Percentiles rank a stretch among this genome's conserved stretches.
These are phyloP conservation scores for Exophiala xenobiotica DNA, from an alignment of 2,329 filamentous ascomycete genomes.

Conservation along the genomic window DNA sequence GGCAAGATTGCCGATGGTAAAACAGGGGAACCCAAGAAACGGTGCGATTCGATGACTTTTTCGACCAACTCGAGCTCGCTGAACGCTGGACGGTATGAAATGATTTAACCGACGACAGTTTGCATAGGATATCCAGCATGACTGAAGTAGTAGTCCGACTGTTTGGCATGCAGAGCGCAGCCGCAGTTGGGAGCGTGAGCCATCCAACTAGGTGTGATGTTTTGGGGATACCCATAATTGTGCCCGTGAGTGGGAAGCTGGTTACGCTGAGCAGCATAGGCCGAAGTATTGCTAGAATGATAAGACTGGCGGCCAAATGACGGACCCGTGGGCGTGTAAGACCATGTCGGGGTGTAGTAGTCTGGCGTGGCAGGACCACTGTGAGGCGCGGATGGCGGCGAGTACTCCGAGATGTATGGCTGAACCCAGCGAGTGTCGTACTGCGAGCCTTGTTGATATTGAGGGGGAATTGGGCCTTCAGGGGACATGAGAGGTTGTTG, in stretches of 20 bases:
- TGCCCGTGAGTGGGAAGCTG: constrained; percentile 23
- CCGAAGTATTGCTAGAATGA: constrained; percentile 18
- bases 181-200: constrained; percentile 48
- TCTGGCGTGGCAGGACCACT: constrained; percentile 49
- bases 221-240: constrained; percentile 13
- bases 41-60: constrained; percentile 19
- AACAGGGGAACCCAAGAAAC: constrained; percentile 18
- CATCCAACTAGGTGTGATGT: constrained; percentile 42
- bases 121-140: constrained; percentile 29
- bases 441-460: constrained; percentile 48
- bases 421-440: constrained; percentile 54
- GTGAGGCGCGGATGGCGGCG: constrained; percentile 50
- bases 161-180: constrained; percentile 50
- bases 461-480: constrained; percentile 49
- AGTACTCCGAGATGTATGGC: constrained; percentile 51
- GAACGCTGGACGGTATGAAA: constrained; percentile 18
- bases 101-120: constrained; percentile 28
- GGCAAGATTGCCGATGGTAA: constrained; percentile 7
- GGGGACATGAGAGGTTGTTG: constrained; percentile 50
- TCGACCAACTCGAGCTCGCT: constrained; percentile 14
- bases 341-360: constrained; percentile 47
- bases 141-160: constrained; percentile 50
- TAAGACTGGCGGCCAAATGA: constrained; percentile 22
- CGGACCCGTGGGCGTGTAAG: constrained; percentile 35
- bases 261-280: constrained; percentile 23